phyloP scores from a whole-genome alignment of 352 stramenopile genomes.

The Pythium monospermum region DNA sequence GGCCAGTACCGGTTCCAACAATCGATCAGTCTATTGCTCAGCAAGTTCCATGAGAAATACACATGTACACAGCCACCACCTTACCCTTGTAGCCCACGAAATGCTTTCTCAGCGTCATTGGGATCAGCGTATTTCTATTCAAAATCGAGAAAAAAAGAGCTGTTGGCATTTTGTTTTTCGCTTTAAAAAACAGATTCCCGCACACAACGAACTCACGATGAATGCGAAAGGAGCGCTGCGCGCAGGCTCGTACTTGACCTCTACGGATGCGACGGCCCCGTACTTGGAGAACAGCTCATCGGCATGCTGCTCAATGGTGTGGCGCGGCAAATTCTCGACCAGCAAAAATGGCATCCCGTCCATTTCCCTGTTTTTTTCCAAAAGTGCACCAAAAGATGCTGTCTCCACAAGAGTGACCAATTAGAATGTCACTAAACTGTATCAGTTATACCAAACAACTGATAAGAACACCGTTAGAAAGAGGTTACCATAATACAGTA shows the following conservation, averaged over 20 bases:
- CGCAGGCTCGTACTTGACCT: conserved; percentile 54
- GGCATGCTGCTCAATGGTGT: not conserved
- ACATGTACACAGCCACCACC: not conserved
- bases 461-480: no score
- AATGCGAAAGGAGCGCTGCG: conserved; percentile 47
- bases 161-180: no score
- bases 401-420: no score
- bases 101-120: conserved; percentile 47
- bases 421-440: no score
- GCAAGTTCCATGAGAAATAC: conserved; percentile 23
- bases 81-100: conserved; percentile 55
- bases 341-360: no score
- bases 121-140: conserved; percentile 65
- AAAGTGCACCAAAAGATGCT: no score
- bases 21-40: conserved; percentile 26
- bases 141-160: no score
- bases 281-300: not conserved
- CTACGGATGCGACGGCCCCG: conserved; percentile 15
- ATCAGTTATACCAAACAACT: no score
- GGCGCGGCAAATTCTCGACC: not conserved
- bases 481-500: no score
- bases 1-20: no score
- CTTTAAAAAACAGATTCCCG: no score
- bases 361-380: no score
- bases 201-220: conserved; percentile 35